phyloP scores from a whole-genome alignment of 2,329 filamentous ascomycete genomes.

The Epichloe baconii region DNA sequence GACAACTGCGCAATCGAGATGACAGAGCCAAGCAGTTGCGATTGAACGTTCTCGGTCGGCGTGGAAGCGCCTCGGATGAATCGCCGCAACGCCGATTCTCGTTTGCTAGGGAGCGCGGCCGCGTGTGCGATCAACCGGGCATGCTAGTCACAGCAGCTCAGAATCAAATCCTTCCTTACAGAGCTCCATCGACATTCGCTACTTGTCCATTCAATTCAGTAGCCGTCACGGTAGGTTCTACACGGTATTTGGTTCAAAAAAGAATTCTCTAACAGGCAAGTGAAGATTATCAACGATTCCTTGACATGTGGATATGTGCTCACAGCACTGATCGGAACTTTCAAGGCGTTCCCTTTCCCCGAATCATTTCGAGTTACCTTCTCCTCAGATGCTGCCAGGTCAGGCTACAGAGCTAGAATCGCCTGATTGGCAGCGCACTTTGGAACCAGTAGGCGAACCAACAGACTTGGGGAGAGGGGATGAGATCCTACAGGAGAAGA shows the following conservation, averaged over 20 bases:
- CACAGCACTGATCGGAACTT: conserved; percentile 34
- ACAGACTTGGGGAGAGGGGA: neutral
- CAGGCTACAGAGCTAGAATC: conserved; percentile 6
- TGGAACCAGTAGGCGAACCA: conserved; percentile 3
- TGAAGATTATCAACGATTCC: conserved; percentile 32
- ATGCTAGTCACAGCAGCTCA: conserved; percentile 8
- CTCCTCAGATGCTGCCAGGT: conserved; percentile 29
- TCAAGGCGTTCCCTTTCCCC: conserved; percentile 31
- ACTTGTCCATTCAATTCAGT: conserved; percentile 37
- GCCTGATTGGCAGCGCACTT: conserved; percentile 2
- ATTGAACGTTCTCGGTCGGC: conserved; percentile 27
- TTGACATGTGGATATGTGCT: conserved; percentile 32
- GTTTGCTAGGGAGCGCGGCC: conserved; percentile 30
- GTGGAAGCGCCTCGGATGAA: conserved; percentile 27
- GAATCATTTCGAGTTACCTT: conserved; percentile 33
- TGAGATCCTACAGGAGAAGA: neutral
- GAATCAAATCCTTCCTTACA: conserved; percentile 13
- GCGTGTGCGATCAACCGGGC: conserved; percentile 20
- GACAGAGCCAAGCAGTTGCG: conserved; percentile 32
- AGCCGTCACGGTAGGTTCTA: conserved; percentile 29
- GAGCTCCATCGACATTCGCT: conserved; percentile 28
- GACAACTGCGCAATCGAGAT: conserved; percentile 31
- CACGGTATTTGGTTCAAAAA: neutral
- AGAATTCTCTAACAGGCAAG: neutral
- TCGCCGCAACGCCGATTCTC: conserved; percentile 27